Percentiles rank a stretch among this genome's conserved stretches.
Evolutionary conservation across 257 asterid species (phyloP).

Genomic region (Eucommia ulmoides): DNA sequence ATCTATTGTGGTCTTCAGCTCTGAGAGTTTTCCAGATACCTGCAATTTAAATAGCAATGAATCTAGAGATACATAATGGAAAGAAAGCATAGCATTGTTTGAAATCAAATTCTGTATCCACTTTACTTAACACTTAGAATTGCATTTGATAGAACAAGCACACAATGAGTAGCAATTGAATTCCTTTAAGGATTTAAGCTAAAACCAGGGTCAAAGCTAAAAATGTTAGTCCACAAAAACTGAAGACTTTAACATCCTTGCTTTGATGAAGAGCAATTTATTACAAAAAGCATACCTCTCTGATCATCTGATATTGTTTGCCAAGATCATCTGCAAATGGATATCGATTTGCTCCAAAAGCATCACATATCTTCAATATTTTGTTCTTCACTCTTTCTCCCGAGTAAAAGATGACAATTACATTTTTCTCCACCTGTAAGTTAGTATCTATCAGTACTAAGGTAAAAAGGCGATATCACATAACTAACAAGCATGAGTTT

Average conservation of each 20-base stretch:
- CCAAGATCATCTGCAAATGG: constrained; percentile 41
- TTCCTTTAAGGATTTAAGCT: too few relatives aligned
- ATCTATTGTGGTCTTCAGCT: constrained; percentile 47
- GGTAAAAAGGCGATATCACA: constrained; percentile 3
- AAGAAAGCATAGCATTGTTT: too few relatives aligned
- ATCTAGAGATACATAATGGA: too few relatives aligned
- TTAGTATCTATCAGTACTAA: constrained; percentile 5
- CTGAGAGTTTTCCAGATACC: constrained; percentile 55
- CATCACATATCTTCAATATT: constrained; percentile 50
- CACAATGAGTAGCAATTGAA: too few relatives aligned
- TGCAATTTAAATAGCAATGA: constrained; percentile 12
- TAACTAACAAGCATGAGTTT: background rate
- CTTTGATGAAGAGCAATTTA: too few relatives aligned
- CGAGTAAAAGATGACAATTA: constrained; percentile 46
- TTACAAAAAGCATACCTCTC: too few relatives aligned
- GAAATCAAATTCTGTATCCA: too few relatives aligned
- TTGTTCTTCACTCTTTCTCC: constrained; percentile 55
- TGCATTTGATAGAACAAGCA: too few relatives aligned
- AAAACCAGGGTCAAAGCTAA: too few relatives aligned
- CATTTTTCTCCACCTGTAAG: constrained; percentile 50
- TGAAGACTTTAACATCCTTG: too few relatives aligned
- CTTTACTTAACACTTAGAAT: too few relatives aligned
- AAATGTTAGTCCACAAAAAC: too few relatives aligned
- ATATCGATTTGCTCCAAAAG: constrained; percentile 58
- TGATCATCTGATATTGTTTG: constrained; percentile 38